phyloP scores from a whole-genome alignment of 2,329 filamentous ascomycete genomes.

The Cryphonectria parasitica region DNA sequence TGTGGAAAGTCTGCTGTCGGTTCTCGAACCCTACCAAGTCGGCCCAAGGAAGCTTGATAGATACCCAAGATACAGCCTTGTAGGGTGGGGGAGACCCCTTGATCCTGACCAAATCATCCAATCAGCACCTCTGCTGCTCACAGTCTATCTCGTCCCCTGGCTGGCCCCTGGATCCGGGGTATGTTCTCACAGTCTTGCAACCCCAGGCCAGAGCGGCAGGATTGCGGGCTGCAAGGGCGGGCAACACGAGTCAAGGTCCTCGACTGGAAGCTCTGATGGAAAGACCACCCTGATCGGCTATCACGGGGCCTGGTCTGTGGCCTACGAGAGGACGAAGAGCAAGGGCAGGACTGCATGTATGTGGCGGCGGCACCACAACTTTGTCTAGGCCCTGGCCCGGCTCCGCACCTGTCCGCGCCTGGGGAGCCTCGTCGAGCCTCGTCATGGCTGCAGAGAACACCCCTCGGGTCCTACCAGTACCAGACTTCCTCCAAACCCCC shows the following conservation, averaged over 20 bases:
- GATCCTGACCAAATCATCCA: not conserved
- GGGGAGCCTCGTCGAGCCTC: slow-evolving; percentile 20
- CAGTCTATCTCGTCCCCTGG: not conserved
- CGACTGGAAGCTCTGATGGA: not conserved
- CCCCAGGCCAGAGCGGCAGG: not conserved
- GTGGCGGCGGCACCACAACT: slow-evolving; percentile 14
- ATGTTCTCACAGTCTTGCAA: not conserved
- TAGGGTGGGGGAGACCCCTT: not conserved
- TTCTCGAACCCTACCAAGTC: not conserved
- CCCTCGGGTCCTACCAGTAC: slow-evolving; percentile 21
- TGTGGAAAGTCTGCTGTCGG: not conserved
- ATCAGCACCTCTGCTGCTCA: slow-evolving; percentile 4
- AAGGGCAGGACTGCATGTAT: not conserved
- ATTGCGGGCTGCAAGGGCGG: not conserved
- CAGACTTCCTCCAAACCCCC: not conserved
- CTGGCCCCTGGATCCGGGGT: not conserved
- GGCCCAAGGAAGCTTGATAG: not conserved
- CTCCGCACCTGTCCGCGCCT: slow-evolving; percentile 16
- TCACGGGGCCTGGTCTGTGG: not conserved
- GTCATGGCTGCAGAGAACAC: slow-evolving; percentile 5
- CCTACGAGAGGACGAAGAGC: not conserved
- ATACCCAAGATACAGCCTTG: not conserved
- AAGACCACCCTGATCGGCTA: not conserved
- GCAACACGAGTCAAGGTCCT: not conserved
- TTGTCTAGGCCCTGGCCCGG: slow-evolving; percentile 21